phyloP scores from a whole-genome alignment of 805 yeast species.

The Scheffersomyces lignosus region DNA sequence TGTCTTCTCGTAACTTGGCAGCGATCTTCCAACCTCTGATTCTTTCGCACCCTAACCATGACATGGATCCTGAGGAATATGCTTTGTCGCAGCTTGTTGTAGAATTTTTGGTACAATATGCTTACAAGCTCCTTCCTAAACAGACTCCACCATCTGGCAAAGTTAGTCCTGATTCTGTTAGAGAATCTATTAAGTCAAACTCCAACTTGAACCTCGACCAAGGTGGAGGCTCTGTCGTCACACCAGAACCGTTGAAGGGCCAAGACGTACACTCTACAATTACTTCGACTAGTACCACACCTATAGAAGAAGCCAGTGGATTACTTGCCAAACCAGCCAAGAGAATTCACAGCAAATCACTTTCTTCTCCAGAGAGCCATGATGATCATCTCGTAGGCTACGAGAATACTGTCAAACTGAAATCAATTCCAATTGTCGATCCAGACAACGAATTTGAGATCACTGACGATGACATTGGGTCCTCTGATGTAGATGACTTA shows the following conservation, averaged over 20 bases:
- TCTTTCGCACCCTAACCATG: constrained; percentile 88
- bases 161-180: not conserved
- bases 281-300: constrained; percentile 16
- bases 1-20: constrained; percentile 92
- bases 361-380: constrained; percentile 29
- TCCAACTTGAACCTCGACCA: constrained; percentile 1
- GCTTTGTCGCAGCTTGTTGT: constrained; percentile 83
- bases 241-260: constrained; percentile 1
- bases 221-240: not conserved
- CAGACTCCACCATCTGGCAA: constrained; percentile 15
- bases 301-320: constrained; percentile 9
- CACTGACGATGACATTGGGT: constrained; percentile 22
- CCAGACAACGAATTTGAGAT: constrained; percentile 41
- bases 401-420: constrained; percentile 31
- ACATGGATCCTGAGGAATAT: constrained; percentile 89
- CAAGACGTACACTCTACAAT: constrained; percentile 3
- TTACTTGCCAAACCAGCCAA: constrained; percentile 12
- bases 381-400: constrained; percentile 36
- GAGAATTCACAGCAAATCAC: constrained; percentile 36
- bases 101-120: constrained; percentile 85
- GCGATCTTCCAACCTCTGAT: constrained; percentile 98
- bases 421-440: constrained; percentile 45
- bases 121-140: constrained; percentile 71
- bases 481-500: not conserved
- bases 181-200: not conserved